Evolutionary conservation across 495 filamentous ascomycete species (phyloP).

Genomic region (Penicillium riverlandense): DNA sequence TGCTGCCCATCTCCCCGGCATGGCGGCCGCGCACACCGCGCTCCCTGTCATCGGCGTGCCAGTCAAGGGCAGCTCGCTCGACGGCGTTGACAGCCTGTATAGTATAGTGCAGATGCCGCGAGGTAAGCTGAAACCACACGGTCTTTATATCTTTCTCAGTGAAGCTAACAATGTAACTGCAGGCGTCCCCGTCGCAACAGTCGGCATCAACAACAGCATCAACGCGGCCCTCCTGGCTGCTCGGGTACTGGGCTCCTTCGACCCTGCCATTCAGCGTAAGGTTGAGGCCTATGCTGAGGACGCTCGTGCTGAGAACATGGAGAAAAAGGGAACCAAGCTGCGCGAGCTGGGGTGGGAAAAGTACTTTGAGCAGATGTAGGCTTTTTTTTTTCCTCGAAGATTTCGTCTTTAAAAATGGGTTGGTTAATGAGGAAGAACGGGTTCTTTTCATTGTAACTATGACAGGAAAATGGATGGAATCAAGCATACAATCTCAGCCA

Average conservation of each 20-base stretch:
- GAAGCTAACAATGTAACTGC: conserved; percentile 1
- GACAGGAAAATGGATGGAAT: too few species aligned
- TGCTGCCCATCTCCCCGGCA: conserved; percentile 86
- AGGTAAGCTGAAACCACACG: conserved; percentile 25
- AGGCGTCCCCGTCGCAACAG: conserved; percentile 79
- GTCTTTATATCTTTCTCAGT: too few species aligned
- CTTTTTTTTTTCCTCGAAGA: too few species aligned
- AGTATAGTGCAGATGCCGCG: conserved; percentile 93
- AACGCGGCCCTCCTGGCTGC: conserved; percentile 89
- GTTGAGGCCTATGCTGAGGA: conserved; percentile 64
- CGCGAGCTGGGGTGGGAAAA: conserved; percentile 58
- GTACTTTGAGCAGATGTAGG: conserved; percentile 56
- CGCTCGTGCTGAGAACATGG: conserved; percentile 59
- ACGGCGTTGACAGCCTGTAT: conserved; percentile 82
- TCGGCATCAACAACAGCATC: conserved; percentile 88
- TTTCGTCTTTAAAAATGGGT: too few species aligned
- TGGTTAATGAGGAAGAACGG: too few species aligned
- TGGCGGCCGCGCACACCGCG: conserved; percentile 79
- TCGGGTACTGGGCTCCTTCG: conserved; percentile 67
- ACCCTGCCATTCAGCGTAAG: conserved; percentile 50
- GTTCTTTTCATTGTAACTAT: too few species aligned
- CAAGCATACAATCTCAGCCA: too few species aligned
- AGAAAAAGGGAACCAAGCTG: conserved; percentile 40
- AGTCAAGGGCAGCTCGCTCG: conserved; percentile 76
- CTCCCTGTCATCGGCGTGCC: conserved; percentile 92